Evolutionary conservation across 169 alveolate species (phyloP).

Genomic region (Cryptosporidium bovis): DNA sequence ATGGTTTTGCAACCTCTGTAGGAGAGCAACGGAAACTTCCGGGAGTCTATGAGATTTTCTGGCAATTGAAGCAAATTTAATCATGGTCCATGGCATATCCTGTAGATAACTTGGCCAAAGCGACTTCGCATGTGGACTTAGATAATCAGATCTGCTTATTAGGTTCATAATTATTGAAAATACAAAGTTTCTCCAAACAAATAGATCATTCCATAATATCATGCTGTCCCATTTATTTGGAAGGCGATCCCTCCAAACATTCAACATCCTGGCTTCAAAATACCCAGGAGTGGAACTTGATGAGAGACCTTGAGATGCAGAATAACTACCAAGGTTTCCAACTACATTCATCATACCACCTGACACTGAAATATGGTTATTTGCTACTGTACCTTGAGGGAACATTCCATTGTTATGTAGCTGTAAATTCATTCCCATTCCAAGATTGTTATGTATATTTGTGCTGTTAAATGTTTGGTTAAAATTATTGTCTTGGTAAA

Average conservation of each 20-base stretch:
- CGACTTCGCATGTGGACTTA: conserved; percentile 60
- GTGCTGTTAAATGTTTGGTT: not conserved
- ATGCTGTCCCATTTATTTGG: conserved; percentile 79
- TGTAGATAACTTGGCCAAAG: conserved; percentile 78
- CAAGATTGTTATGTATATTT: conserved; percentile 4
- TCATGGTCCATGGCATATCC: conserved; percentile 82
- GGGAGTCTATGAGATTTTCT: conserved; percentile 82
- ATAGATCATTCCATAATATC: conserved; percentile 78
- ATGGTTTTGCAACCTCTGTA: conserved; percentile 80
- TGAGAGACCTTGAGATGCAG: conserved; percentile 4
- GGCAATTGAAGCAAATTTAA: conserved; percentile 81
- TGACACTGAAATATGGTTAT: not conserved
- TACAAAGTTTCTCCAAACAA: conserved; percentile 80
- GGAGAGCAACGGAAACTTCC: conserved; percentile 78
- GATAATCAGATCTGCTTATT: conserved; percentile 56
- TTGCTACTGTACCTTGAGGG: not conserved
- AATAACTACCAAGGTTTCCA: conserved; percentile 14
- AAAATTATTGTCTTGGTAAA: conserved; percentile 28
- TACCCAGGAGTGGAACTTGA: conserved; percentile 45
- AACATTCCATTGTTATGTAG: not conserved
- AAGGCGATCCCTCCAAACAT: conserved; percentile 80
- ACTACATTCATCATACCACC: not conserved
- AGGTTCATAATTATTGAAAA: conserved; percentile 75
- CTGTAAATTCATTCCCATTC: not conserved
- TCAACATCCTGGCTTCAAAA: conserved; percentile 73